Evolutionary conservation across 768 basidiomycete genomes (phyloP).

Genomic region (Psilocybe subaeruginosa): DNA sequence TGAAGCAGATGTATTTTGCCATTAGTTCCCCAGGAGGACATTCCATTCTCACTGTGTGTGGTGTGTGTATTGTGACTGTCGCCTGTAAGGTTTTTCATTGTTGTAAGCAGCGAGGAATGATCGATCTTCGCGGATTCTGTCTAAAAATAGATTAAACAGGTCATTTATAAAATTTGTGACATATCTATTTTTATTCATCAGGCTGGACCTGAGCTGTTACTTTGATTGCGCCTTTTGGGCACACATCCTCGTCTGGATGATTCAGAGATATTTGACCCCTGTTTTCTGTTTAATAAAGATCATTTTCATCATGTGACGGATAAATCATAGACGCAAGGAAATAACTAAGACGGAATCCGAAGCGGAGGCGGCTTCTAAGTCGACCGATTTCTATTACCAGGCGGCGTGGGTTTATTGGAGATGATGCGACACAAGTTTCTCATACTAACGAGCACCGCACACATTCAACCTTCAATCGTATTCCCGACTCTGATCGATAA

Average conservation of each 20-base stretch:
- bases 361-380: neutral
- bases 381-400: neutral
- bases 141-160: slow-evolving; percentile 13
- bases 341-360: neutral
- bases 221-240: no score
- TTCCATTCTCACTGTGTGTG: slow-evolving; percentile 19
- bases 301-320: neutral
- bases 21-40: slow-evolving; percentile 7
- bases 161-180: neutral
- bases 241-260: no score
- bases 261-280: no score
- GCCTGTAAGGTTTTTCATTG: neutral
- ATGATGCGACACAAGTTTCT: neutral
- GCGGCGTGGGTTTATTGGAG: neutral
- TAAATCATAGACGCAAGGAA: neutral
- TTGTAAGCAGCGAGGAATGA: slow-evolving; percentile 10
- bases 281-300: neutral
- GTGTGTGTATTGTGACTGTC: slow-evolving; percentile 15
- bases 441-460: neutral
- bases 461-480: neutral
- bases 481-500: neutral
- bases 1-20: slow-evolving; percentile 9
- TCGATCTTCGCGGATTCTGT: slow-evolving; percentile 6
- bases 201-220: no score
- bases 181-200: neutral